These are phyloP conservation scores for Lagenidium giganteum DNA, from an alignment of 352 stramenopile species.

Conservation along the genomic window DNA sequence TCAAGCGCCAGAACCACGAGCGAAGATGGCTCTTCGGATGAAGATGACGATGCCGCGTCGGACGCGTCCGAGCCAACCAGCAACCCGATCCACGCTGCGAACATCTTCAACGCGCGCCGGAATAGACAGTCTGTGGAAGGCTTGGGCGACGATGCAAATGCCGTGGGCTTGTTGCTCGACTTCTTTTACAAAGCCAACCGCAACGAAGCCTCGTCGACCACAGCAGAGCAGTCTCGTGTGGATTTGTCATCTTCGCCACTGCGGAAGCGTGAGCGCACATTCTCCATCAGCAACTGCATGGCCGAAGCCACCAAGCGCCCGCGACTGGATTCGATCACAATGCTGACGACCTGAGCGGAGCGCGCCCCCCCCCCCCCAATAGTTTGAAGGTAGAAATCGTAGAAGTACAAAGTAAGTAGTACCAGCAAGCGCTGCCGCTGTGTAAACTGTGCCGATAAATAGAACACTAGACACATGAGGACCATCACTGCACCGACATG, in stretches of 20 bases:
- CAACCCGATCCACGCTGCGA: slow-evolving; percentile 1
- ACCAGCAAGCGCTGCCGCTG: no score
- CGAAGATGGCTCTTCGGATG: slow-evolving; percentile 8
- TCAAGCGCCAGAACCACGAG: slow-evolving; percentile 24
- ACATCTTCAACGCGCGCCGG: slow-evolving; percentile 14
- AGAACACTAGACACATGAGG: no score
- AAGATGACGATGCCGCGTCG: slow-evolving; percentile 26
- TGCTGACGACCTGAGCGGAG: slow-evolving; percentile 10
- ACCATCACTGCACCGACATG: no score
- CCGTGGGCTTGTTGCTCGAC: slow-evolving; percentile 63
- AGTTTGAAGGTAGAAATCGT: no score
- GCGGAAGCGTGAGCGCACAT: slow-evolving; percentile 62
- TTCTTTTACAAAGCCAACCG: slow-evolving; percentile 83
- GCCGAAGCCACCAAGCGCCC: slow-evolving; percentile 61
- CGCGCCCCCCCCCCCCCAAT: no score
- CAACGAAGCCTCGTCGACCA: no score
- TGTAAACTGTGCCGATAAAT: no score
- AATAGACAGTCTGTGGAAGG: slow-evolving; percentile 28
- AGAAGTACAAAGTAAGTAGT: no score
- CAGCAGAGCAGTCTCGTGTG: no score
- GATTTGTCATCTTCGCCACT: slow-evolving; percentile 14
- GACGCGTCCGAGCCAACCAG: slow-evolving; percentile 25
- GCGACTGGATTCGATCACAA: slow-evolving; percentile 53
- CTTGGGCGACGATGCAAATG: slow-evolving; percentile 56
- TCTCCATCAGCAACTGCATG: slow-evolving; percentile 57